Conservation (phyloP, 2,329 filamentous ascomycete genomes). For the Aspergillus sojae region DNA sequence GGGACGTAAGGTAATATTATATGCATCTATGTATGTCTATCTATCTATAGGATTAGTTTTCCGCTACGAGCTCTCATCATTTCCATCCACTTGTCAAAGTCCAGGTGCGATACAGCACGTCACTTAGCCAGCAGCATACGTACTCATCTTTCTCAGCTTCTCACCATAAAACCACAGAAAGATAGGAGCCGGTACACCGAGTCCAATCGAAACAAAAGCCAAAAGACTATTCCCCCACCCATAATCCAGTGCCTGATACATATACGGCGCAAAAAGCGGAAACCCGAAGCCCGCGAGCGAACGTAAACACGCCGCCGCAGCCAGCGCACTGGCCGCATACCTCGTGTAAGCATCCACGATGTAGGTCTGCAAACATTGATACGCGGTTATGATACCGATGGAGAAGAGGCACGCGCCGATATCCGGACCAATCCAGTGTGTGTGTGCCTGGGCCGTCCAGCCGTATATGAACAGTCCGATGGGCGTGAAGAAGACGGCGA, state of each 20-base stretch:
- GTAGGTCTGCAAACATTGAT: slow-evolving; percentile 39
- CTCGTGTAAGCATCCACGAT: slow-evolving; percentile 37
- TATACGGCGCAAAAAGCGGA: slow-evolving; percentile 37
- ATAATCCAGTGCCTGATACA: slow-evolving; percentile 32
- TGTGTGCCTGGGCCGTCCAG: slow-evolving; percentile 53
- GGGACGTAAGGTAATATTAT: background rate
- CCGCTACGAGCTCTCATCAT: background rate
- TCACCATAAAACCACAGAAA: slow-evolving; percentile 52
- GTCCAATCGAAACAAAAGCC: slow-evolving; percentile 35
- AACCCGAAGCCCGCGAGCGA: slow-evolving; percentile 37
- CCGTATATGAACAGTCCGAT: slow-evolving; percentile 60
- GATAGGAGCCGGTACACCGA: slow-evolving; percentile 48
- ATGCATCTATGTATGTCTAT: background rate
- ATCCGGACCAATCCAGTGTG: slow-evolving; percentile 58
- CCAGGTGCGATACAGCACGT: background rate
- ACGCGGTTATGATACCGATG: slow-evolving; percentile 43
- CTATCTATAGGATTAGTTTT: background rate
- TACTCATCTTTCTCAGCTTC: slow-evolving; percentile 45
- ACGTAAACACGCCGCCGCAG: slow-evolving; percentile 30
- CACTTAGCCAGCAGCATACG: slow-evolving; percentile 32
- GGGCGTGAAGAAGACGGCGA: slow-evolving; percentile 55
- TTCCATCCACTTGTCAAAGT: background rate
- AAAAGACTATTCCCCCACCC: slow-evolving; percentile 41
- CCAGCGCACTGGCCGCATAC: slow-evolving; percentile 36
- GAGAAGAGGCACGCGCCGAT: slow-evolving; percentile 53